Conservation (phyloP, 805 yeast genomes). For the Wickerhamomyces bovis region DNA sequence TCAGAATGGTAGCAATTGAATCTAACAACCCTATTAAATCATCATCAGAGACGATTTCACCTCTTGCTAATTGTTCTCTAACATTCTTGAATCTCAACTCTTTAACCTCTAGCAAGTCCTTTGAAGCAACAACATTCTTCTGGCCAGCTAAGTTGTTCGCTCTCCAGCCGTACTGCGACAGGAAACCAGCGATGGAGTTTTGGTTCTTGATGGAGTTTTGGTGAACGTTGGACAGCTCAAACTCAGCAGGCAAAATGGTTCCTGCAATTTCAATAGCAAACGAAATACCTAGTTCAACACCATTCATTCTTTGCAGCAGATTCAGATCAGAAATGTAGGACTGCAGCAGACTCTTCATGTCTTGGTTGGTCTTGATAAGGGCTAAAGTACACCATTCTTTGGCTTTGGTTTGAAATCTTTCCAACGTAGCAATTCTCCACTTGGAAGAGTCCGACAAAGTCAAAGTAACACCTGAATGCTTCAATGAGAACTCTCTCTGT, state of each 20-base stretch:
- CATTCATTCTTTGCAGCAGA: constrained; percentile 28
- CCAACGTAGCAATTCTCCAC: constrained; percentile 69
- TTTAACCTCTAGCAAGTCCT: constrained; percentile 13
- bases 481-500: constrained; percentile 51
- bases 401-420: constrained; percentile 51
- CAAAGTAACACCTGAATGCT: constrained; percentile 33
- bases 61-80: constrained; percentile 11
- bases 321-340: constrained; percentile 57
- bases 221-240: constrained; percentile 52
- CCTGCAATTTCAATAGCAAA: constrained; percentile 91
- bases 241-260: constrained; percentile 55
- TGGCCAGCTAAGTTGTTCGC: constrained; percentile 32
- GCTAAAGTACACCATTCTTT: constrained; percentile 60
- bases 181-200: constrained; percentile 62
- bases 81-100: constrained; percentile 20
- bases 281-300: constrained; percentile 73
- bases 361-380: constrained; percentile 56
- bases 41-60: constrained; percentile 21
- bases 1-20: constrained; percentile 35
- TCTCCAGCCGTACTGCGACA: constrained; percentile 75
- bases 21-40: constrained; percentile 40
- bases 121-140: constrained; percentile 19
- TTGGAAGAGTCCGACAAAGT: constrained; percentile 66
- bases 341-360: constrained; percentile 73
- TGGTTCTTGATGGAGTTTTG: constrained; percentile 31